Percentiles rank a stretch among this genome's conserved stretches.
Conservation (phyloP, 257 asterid genomes). For the Lavandula angustifolia region DNA sequence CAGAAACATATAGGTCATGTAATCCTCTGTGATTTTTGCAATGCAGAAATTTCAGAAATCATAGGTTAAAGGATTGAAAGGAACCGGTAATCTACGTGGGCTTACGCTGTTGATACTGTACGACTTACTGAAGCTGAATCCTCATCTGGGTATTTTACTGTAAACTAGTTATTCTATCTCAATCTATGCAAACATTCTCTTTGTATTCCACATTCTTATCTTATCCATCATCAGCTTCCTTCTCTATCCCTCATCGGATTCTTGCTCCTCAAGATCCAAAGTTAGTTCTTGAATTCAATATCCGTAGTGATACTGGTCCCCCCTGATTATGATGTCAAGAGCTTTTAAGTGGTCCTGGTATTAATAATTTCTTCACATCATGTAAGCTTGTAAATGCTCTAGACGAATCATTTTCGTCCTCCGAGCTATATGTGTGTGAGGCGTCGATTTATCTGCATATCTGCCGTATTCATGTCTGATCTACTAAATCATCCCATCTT, state of each 20-base stretch:
- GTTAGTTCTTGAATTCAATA: background rate
- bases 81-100: constrained; percentile 16
- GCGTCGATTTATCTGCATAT: constrained; percentile 12
- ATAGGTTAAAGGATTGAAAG: background rate
- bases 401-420: constrained; percentile 25
- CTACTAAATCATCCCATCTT: background rate
- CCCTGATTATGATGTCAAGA: background rate
- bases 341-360: constrained; percentile 29
- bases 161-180: constrained; percentile 12
- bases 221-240: background rate
- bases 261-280: background rate
- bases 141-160: background rate
- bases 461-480: background rate
- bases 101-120: constrained; percentile 10
- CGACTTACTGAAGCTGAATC: constrained; percentile 15
- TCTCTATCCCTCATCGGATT: constrained; percentile 2
- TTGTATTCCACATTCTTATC: background rate
- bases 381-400: constrained; percentile 23
- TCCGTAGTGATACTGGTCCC: constrained; percentile 13
- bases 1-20: background rate
- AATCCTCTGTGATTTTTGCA: background rate
- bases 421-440: background rate
- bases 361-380: background rate
- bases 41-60: constrained; percentile 25
- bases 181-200: background rate